phyloP scores from a whole-genome alignment of 1,284 basidiomycete genomes.

The Ustilago lituana region DNA sequence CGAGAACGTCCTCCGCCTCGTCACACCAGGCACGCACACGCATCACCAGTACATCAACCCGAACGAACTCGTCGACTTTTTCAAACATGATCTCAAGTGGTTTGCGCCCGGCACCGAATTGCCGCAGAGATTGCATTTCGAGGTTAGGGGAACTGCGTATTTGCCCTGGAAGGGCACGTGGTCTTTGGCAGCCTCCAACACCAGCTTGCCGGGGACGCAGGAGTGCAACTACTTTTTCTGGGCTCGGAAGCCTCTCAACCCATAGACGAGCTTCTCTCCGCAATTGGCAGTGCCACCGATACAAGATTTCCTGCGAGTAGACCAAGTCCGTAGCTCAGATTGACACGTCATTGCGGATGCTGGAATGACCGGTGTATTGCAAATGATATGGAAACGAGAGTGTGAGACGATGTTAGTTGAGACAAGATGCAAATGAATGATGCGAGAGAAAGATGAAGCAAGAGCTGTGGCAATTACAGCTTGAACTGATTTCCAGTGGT shows the following conservation, averaged over 20 bases:
- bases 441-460: background rate
- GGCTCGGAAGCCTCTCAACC: constrained; percentile 54
- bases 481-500: constrained; percentile 35
- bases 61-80: constrained; percentile 84
- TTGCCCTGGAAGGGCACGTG: constrained; percentile 56
- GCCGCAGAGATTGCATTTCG: constrained; percentile 56
- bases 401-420: background rate
- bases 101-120: constrained; percentile 2
- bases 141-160: constrained; percentile 60
- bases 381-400: constrained; percentile 2
- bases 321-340: no score
- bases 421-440: no score
- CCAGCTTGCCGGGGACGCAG: constrained; percentile 41
- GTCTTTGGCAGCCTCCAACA: constrained; percentile 31
- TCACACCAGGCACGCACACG: constrained; percentile 89
- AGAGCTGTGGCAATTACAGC: constrained; percentile 9
- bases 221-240: constrained; percentile 66
- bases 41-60: constrained; percentile 91
- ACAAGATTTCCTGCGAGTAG: no score
- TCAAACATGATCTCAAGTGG: constrained; percentile 73
- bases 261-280: background rate
- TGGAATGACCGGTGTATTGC: background rate
- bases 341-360: background rate
- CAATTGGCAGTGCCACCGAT: no score
- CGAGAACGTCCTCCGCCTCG: constrained; percentile 81